Percentiles rank a stretch among this genome's conserved stretches.
Conservation (phyloP, 768 basidiomycete species). For the Leccinum subtestaceum region DNA sequence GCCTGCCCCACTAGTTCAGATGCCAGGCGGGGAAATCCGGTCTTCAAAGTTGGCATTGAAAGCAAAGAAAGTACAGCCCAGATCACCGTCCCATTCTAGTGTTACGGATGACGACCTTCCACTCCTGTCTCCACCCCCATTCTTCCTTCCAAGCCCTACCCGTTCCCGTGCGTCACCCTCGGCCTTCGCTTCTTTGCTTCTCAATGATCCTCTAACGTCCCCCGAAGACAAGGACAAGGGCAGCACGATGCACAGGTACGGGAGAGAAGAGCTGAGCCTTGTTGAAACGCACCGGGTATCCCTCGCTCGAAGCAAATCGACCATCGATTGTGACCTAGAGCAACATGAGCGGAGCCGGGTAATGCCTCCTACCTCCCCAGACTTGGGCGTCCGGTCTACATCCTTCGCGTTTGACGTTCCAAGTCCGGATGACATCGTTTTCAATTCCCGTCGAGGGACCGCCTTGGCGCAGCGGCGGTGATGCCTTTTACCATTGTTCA, state of each 20-base stretch:
- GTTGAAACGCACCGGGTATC: conserved; percentile 30
- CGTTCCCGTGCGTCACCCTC: conserved; percentile 74
- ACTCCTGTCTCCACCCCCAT: conserved; percentile 42
- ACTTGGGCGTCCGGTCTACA: conserved; percentile 33
- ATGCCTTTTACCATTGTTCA: conserved; percentile 7
- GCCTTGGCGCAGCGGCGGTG: conserved; percentile 44
- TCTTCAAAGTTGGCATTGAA: conserved; percentile 78
- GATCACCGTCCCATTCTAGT: conserved; percentile 33
- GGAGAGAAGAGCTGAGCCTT: conserved; percentile 31
- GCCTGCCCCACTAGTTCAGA: conserved; percentile 22
- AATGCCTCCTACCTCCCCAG: conserved; percentile 30
- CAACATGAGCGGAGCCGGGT: conserved; percentile 9
- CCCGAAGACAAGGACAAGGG: conserved; percentile 38
- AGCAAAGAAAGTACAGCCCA: conserved; percentile 56
- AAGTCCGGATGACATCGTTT: conserved; percentile 89
- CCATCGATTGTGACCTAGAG: conserved; percentile 18
- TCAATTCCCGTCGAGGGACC: conserved; percentile 77
- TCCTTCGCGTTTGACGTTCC: conserved; percentile 73
- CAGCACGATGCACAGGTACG: conserved; percentile 28
- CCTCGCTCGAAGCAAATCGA: conserved; percentile 30
- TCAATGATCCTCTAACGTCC: conserved; percentile 47
- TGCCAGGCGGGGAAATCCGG: conserved; percentile 39
- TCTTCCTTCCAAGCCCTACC: conserved; percentile 54
- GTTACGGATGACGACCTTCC: conserved; percentile 40
- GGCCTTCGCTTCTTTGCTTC: conserved; percentile 69